A percentile compares a stretch with the other conserved stretches of the same genome.
Evolutionary conservation across 768 basidiomycete species (phyloP).

Genomic region (Phaeotremella skinneri): DNA sequence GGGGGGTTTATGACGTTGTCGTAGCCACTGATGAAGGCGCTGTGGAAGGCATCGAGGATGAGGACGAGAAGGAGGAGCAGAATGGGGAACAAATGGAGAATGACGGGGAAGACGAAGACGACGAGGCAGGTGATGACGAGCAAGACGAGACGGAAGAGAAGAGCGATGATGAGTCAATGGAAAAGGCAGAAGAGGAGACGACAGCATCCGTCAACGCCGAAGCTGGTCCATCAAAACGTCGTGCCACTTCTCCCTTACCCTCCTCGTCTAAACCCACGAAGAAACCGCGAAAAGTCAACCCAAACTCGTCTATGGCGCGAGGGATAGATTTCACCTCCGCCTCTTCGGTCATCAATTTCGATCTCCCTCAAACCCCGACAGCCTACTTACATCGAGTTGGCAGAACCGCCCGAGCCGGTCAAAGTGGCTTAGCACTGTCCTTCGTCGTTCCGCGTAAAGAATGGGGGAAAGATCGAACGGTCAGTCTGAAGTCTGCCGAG

Average conservation of each 20-base stretch:
- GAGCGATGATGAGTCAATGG: conserved; percentile 30
- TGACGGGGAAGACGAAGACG: conserved; percentile 17
- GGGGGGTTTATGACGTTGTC: conserved; percentile 96
- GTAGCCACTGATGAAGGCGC: conserved; percentile 93
- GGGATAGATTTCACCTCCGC: conserved; percentile 97
- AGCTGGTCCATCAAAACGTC: conserved; percentile 56
- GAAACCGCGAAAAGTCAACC: conserved; percentile 55
- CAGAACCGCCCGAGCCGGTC: conserved; percentile 91
- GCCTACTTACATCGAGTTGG: conserved; percentile 95
- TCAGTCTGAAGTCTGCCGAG: conserved; percentile 69
- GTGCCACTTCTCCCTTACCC: conserved; percentile 45
- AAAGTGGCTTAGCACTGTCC: conserved; percentile 85
- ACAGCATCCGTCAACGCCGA: conserved; percentile 18
- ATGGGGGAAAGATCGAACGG: conserved; percentile 56
- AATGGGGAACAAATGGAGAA: conserved; percentile 48
- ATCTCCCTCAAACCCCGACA: conserved; percentile 80
- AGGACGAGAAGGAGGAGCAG: conserved; percentile 55
- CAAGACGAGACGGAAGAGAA: conserved; percentile 51
- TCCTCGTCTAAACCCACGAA: conserved; percentile 43
- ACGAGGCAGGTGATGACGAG: conserved; percentile 10
- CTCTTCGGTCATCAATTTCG: conserved; percentile 96
- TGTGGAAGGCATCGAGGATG: conserved; percentile 58
- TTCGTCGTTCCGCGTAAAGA: conserved; percentile 64
- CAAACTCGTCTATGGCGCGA: conserved; percentile 88
- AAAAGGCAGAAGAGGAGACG: conserved; percentile 26